Evolutionary conservation across 257 asterid genomes (phyloP).

Genomic region (Schizonepeta tenuifolia): DNA sequence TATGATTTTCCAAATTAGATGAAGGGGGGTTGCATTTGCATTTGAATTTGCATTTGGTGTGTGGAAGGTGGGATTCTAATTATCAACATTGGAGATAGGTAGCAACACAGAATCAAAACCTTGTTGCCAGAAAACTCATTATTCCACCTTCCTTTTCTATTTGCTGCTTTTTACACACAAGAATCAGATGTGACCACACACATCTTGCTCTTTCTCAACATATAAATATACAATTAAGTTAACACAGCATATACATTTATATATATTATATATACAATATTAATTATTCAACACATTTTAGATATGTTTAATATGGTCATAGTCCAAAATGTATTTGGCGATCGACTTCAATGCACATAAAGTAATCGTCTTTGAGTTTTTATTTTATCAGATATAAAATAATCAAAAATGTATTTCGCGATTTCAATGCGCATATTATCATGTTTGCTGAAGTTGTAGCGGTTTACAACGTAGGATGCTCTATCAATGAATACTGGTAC

Average conservation of each 20-base stretch:
- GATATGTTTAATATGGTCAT: too few relatives aligned
- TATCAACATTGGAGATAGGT: conserved; percentile 35
- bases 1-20: not conserved
- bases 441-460: too few relatives aligned
- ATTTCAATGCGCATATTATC: too few relatives aligned
- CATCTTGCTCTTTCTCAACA: conserved; percentile 3
- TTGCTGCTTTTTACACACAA: conserved; percentile 32
- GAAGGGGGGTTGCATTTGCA: not conserved
- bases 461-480: too few relatives aligned
- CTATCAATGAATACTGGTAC: too few relatives aligned
- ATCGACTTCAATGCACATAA: too few relatives aligned
- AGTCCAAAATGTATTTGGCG: too few relatives aligned
- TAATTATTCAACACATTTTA: not conserved
- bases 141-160: conserved; percentile 34
- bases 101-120: conserved; percentile 45
- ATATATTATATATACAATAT: not conserved
- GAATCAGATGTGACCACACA: conserved; percentile 56
- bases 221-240: not conserved
- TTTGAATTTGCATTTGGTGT: not conserved
- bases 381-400: too few relatives aligned
- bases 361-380: too few relatives aligned
- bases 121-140: conserved; percentile 34
- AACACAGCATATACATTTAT: too few relatives aligned
- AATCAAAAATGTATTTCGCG: too few relatives aligned
- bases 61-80: conserved; percentile 29